Percentiles rank a stretch among this genome's conserved stretches.
These are phyloP conservation scores for Phytophthora sp. DNA, from an alignment of 352 stramenopile species.

Conservation along the genomic window DNA sequence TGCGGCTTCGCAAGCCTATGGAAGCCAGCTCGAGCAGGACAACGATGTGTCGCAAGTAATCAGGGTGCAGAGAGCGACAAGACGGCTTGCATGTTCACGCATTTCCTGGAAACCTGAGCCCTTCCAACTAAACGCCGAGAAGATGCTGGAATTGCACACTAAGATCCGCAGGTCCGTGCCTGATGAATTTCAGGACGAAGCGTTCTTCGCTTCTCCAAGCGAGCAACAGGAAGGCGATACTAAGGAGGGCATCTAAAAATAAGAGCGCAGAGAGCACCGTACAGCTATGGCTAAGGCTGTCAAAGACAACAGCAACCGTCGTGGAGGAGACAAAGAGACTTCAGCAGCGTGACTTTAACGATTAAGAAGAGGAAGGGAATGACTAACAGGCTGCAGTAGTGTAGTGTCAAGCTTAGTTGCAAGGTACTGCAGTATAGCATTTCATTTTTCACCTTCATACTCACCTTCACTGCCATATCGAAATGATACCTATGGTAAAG, in stretches of 20 bases:
- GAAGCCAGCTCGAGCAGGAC: neutral
- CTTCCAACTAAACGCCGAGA: neutral
- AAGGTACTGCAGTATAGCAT: no score
- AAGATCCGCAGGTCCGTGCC: conserved; percentile 3
- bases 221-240: neutral
- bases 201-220: neutral
- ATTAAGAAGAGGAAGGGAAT: no score
- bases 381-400: neutral
- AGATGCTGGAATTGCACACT: conserved; percentile 2
- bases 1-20: no score
- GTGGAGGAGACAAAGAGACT: no score
- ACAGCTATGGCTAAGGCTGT: neutral
- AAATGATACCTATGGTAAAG: neutral
- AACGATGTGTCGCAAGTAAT: no score
- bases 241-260: neutral
- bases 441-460: neutral
- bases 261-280: neutral
- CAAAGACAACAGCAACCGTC: neutral
- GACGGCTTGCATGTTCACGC: neutral
- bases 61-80: neutral
- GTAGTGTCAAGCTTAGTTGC: neutral
- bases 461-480: neutral
- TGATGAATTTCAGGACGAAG: conserved; percentile 1
- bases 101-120: conserved; percentile 1
- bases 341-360: no score